These are phyloP conservation scores for Wilcoxina mikolae DNA, from an alignment of 495 filamentous ascomycete species.

Conservation along the genomic window DNA sequence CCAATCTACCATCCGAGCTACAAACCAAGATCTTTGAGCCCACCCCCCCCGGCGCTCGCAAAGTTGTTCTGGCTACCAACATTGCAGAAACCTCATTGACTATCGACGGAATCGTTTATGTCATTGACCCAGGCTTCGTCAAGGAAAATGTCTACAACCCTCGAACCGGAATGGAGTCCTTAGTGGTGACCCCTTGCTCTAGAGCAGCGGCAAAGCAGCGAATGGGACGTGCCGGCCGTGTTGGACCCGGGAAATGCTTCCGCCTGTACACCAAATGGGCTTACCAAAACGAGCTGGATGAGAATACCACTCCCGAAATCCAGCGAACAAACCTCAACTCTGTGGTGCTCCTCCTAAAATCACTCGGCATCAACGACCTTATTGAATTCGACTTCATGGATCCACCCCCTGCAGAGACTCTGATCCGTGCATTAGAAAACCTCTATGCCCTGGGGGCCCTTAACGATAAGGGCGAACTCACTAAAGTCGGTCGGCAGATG, in stretches of 20 bases:
- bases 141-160: conserved; percentile 95
- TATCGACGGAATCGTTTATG: conserved; percentile 82
- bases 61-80: conserved; percentile 79
- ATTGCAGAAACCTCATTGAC: conserved; percentile 83
- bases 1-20: conserved; percentile 71
- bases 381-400: conserved; percentile 97
- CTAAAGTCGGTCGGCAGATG: conserved; percentile 88
- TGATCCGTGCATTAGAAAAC: conserved; percentile 81
- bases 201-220: conserved; percentile 90
- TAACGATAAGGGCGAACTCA: conserved; percentile 78
- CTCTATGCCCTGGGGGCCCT: conserved; percentile 84
- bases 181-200: conserved; percentile 84
- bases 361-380: conserved; percentile 83
- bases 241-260: conserved; percentile 89
- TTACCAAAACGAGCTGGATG: conserved; percentile 86
- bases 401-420: conserved; percentile 74
- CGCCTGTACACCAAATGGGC: conserved; percentile 89
- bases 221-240: conserved; percentile 80
- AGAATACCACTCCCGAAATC: conserved; percentile 87
- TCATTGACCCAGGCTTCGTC: conserved; percentile 82
- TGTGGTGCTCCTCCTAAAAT: conserved; percentile 75
- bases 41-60: conserved; percentile 62
- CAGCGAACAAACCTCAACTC: conserved; percentile 76
- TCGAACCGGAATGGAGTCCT: conserved; percentile 75
- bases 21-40: conserved; percentile 85